Percentiles rank a stretch among this genome's conserved stretches.
phyloP scores from a whole-genome alignment of 1,139 yeast species.

The Arxiozyma heterogenica region DNA sequence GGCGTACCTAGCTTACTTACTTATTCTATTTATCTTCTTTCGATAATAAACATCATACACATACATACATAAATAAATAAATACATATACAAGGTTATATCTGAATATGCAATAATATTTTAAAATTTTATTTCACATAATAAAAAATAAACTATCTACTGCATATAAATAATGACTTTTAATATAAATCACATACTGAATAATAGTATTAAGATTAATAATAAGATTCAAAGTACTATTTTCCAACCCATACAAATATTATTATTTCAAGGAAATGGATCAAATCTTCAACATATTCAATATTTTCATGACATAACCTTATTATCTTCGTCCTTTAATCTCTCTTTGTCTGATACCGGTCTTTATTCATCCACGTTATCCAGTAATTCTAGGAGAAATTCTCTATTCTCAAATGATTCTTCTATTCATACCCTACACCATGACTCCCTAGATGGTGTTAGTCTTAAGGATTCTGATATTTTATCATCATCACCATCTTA shows the following conservation, averaged over 20 bases:
- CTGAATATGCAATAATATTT: no score
- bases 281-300: neutral
- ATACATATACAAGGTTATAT: no score
- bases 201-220: no score
- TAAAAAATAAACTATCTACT: no score
- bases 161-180: neutral
- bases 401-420: conserved; percentile 23
- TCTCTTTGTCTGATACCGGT: neutral
- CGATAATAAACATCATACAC: no score
- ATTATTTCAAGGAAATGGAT: neutral
- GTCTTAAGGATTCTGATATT: neutral
- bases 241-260: neutral
- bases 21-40: no score
- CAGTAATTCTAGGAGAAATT: conserved; percentile 19
- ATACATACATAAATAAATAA: no score
- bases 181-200: no score
- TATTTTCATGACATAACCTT: neutral
- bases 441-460: conserved; percentile 7
- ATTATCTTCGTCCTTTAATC: neutral
- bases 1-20: no score
- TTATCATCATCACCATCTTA: neutral
- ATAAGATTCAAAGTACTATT: neutral
- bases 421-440: conserved; percentile 12
- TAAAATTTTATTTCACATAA: no score
- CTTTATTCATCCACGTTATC: conserved; percentile 12